A percentile compares a stretch with the other conserved stretches of the same genome.
These are phyloP conservation scores for Claviceps purpurea DNA, from an alignment of 2,329 filamentous ascomycete genomes.

Conservation along the genomic window DNA sequence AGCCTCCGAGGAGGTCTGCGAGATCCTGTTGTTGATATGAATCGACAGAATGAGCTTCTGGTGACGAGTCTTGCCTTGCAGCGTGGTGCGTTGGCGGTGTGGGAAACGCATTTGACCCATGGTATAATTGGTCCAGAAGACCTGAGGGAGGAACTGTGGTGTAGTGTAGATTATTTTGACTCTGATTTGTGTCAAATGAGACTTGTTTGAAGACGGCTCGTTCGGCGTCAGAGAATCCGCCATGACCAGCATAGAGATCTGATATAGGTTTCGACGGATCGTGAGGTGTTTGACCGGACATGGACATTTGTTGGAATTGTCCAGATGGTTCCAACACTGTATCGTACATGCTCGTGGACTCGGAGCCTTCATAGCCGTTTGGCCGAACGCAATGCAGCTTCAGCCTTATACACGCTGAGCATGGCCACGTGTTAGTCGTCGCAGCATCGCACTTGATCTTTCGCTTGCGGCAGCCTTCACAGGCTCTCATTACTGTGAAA, in stretches of 20 bases:
- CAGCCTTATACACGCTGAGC: slow-evolving; percentile 79
- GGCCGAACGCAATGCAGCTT: slow-evolving; percentile 91
- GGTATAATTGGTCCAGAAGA: slow-evolving; percentile 38
- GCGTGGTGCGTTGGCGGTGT: slow-evolving; percentile 31
- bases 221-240: slow-evolving; percentile 32
- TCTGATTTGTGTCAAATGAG: slow-evolving; percentile 30
- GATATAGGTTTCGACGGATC: slow-evolving; percentile 24
- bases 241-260: slow-evolving; percentile 35
- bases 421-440: slow-evolving; percentile 95
- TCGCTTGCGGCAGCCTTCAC: slow-evolving; percentile 82
- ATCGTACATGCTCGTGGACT: slow-evolving; percentile 20
- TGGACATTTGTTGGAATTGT: slow-evolving; percentile 36
- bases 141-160: slow-evolving; percentile 35
- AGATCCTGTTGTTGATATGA: slow-evolving; percentile 59
- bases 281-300: slow-evolving; percentile 32
- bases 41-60: slow-evolving; percentile 44
- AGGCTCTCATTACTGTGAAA: slow-evolving; percentile 77
- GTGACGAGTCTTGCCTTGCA: slow-evolving; percentile 22
- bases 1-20: slow-evolving; percentile 67
- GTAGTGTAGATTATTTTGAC: slow-evolving; percentile 39
- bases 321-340: slow-evolving; percentile 17
- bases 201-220: slow-evolving; percentile 32
- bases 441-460: slow-evolving; percentile 98
- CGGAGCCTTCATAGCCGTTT: slow-evolving; percentile 50
- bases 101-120: slow-evolving; percentile 36